Percentiles rank a stretch among this genome's conserved stretches.
Evolutionary conservation across 163 green algal genomes (phyloP).

Genomic region (Scenedesmus sp.): DNA sequence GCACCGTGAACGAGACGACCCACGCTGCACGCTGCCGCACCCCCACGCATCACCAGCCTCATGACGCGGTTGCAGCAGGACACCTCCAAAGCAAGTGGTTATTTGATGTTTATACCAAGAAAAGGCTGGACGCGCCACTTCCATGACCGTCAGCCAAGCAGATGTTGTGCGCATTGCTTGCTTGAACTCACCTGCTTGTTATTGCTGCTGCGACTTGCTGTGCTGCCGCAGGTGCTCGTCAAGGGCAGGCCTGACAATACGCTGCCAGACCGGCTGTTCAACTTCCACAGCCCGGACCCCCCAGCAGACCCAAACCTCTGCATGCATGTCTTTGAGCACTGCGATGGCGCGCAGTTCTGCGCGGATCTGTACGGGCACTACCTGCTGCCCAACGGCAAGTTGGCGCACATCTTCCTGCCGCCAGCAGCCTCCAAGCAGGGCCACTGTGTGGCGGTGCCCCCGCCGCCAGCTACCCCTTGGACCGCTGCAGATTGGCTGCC

Average conservation of each 20-base stretch:
- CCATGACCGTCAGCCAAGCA: not conserved
- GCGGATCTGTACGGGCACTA: conserved; percentile 73
- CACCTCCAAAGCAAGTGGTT: too few relatives aligned
- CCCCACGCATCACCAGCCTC: not conserved
- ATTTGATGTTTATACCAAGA: not conserved
- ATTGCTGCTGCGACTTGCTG: not conserved
- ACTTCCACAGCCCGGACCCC: conserved; percentile 19
- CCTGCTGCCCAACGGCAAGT: conserved; percentile 70
- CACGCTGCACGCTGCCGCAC: not conserved
- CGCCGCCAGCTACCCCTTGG: conserved; percentile 22
- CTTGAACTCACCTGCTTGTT: not conserved
- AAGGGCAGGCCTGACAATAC: not conserved
- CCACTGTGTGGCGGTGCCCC: conserved; percentile 20
- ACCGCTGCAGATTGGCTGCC: conserved; percentile 6
- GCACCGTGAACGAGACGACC: not conserved
- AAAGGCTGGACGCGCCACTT: not conserved
- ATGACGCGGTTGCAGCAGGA: not conserved
- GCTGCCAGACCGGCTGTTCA: conserved; percentile 12
- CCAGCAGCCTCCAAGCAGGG: conserved; percentile 17
- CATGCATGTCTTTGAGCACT: conserved; percentile 55
- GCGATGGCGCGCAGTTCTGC: conserved; percentile 60
- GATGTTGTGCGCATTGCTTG: not conserved
- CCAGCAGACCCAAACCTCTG: not conserved
- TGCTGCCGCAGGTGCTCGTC: conserved; percentile 21
- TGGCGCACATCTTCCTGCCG: conserved; percentile 70